Percentiles rank a stretch among this genome's conserved stretches.
These are phyloP conservation scores for Hypoxylon sp. DNA, from an alignment of 2,329 filamentous ascomycete genomes.

Conservation along the genomic window DNA sequence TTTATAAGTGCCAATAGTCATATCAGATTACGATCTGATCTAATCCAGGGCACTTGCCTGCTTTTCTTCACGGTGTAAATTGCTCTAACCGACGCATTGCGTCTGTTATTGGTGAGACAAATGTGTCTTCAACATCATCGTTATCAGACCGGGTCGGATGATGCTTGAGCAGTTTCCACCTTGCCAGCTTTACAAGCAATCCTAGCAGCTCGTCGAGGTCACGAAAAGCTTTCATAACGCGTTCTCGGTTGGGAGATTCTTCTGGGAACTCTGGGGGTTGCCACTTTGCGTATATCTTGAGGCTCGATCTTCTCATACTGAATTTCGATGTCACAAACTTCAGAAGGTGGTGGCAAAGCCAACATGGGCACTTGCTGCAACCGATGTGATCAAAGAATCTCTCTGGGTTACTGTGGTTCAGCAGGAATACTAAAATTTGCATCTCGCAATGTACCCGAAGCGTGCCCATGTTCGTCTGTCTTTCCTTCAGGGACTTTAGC, in stretches of 20 bases:
- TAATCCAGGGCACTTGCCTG: too few species aligned
- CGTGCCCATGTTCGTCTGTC: neutral
- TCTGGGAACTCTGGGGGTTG: neutral
- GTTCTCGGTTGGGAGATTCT: neutral
- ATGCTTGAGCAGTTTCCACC: neutral
- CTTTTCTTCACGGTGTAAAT: neutral
- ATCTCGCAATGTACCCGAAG: slow-evolving; percentile 19
- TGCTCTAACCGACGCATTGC: neutral
- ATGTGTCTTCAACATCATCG: neutral
- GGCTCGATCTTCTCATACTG: slow-evolving; percentile 6
- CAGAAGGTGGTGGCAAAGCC: slow-evolving; percentile 17
- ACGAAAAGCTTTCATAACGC: neutral
- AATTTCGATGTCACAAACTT: slow-evolving; percentile 1
- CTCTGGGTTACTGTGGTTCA: neutral
- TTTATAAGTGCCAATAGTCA: too few species aligned
- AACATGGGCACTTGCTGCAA: slow-evolving; percentile 23
- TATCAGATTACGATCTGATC: too few species aligned
- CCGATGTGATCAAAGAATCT: slow-evolving; percentile 19
- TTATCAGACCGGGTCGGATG: neutral
- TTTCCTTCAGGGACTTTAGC: neutral
- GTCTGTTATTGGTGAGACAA: neutral
- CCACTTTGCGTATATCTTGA: slow-evolving; percentile 19
- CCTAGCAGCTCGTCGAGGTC: neutral
- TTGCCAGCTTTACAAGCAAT: neutral
- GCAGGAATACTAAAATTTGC: slow-evolving; percentile 8